Conservation (phyloP, 768 basidiomycete species). For the Phlebiopsis flavidoalba region DNA sequence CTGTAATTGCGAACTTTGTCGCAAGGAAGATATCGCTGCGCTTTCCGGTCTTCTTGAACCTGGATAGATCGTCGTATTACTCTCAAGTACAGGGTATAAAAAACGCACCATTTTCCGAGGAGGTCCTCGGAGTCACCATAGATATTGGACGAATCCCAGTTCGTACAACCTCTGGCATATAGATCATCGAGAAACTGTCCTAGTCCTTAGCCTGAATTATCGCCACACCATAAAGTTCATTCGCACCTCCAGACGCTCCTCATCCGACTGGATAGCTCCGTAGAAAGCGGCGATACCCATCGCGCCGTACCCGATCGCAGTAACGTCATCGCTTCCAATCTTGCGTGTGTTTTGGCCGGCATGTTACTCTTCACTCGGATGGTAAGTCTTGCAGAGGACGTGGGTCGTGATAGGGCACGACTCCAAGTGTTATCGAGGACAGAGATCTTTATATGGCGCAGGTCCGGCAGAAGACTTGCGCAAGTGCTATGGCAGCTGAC, state of each 20-base stretch:
- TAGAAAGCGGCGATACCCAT: slow-evolving; percentile 53
- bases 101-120: slow-evolving; percentile 39
- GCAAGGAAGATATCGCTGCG: slow-evolving; percentile 42
- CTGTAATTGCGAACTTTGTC: slow-evolving; percentile 31
- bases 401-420: no score
- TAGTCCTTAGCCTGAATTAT: neutral
- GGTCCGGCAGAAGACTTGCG: no score
- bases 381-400: neutral
- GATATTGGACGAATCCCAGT: slow-evolving; percentile 42
- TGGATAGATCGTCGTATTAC: slow-evolving; percentile 10
- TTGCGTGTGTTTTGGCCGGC: slow-evolving; percentile 28
- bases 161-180: slow-evolving; percentile 35
- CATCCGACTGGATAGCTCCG: slow-evolving; percentile 40
- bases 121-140: slow-evolving; percentile 41
- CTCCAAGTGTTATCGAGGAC: no score
- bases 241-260: slow-evolving; percentile 53
- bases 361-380: neutral
- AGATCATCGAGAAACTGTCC: slow-evolving; percentile 39
- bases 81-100: neutral
- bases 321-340: slow-evolving; percentile 40
- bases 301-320: slow-evolving; percentile 53
- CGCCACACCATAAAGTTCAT: neutral
- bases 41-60: slow-evolving; percentile 54
- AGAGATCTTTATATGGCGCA: no score
- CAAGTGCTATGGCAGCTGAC: no score